A percentile compares a stretch with the other conserved stretches of the same genome.
phyloP scores from a whole-genome alignment of 108 stramenopile species.

The Cyclotella kingstonii region DNA sequence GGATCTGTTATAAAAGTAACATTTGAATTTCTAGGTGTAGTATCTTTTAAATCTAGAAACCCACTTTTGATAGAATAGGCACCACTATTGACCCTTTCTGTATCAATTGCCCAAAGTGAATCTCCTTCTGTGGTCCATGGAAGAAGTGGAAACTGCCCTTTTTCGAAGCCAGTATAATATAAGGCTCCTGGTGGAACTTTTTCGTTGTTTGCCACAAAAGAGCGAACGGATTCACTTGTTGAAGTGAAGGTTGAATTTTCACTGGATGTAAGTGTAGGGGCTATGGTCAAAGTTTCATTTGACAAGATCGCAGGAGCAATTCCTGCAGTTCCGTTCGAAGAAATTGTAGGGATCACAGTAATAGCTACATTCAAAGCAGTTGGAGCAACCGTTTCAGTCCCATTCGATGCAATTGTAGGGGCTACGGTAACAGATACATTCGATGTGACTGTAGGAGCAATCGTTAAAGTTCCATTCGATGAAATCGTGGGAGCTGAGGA shows the following conservation, averaged over 20 bases:
- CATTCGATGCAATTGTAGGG: background rate
- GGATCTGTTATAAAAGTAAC: slow-evolving; percentile 19
- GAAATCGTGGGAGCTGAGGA: too few species aligned
- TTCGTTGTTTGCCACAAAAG: too few species aligned
- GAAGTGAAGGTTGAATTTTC: too few species aligned
- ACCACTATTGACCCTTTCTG: slow-evolving; percentile 18
- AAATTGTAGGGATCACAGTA: background rate
- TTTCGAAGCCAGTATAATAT: slow-evolving; percentile 19
- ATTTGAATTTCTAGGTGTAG: slow-evolving; percentile 20
- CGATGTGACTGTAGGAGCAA: background rate
- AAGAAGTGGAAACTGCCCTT: slow-evolving; percentile 7
- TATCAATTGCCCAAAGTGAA: slow-evolving; percentile 16
- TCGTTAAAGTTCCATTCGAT: background rate
- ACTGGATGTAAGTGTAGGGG: background rate
- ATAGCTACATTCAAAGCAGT: too few species aligned
- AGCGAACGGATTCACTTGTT: too few species aligned
- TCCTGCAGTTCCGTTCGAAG: background rate
- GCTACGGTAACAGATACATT: too few species aligned
- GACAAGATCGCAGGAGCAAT: slow-evolving; percentile 2
- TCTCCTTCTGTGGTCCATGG: slow-evolving; percentile 28
- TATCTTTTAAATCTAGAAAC: slow-evolving; percentile 1
- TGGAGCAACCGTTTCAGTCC: background rate
- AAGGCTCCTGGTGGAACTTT: slow-evolving; percentile 16
- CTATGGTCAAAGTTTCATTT: background rate
- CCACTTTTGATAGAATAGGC: slow-evolving; percentile 35